Base-by-base conservation (phyloP, 176 grass and related monocot genomes). In the Eragrostis nindensis region DNA sequence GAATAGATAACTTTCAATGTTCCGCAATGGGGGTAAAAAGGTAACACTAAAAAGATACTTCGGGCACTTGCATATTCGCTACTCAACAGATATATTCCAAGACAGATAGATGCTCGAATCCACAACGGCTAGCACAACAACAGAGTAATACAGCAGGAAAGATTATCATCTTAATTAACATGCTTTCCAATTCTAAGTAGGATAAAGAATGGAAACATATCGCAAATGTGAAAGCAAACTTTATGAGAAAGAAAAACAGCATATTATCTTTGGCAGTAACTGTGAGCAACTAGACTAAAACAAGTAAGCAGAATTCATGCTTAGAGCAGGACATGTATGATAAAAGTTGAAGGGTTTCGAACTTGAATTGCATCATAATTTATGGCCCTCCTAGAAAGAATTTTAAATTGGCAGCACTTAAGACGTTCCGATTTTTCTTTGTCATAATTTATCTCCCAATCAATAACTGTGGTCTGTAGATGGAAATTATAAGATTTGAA, bases 101-200 rank as follows among this genome's bases (percentile, higher is more conserved):
- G 36, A 32, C 60, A 46, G 39, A 82, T 41, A 66, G 66, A 87
- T 78, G 66, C 80, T 49, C 59, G 59, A 78, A 82, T 87, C 73
- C 66, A 71, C 65, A 66, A 56, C 18, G 0, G 40, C 14, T 36
- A 15, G 7, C 13, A 21, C 8, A 18, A 17, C 1, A 6, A 63
- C 32, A 29, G 19, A 25, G 22, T 2, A 18, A 49, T 19, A 38
- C 53, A 69, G 8, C 19, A 6, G 3, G 21, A 11, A 69, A 44
- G 29, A 39, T n/a, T 55, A 50, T 84, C 27, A 3, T 38, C 14
- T 15, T 22, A 8, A 46, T 15, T 22, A 8, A 46, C 75, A 21
- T 62, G 64, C 29, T 46, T 70, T 77, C 9, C 44, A 70, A 57
- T 83, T 38, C 36, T 30, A 49, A 53, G 17, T 71, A 18, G n/a